These are phyloP conservation scores for Phytophthora citricola DNA, from an alignment of 352 stramenopile species.

Conservation along the genomic window DNA sequence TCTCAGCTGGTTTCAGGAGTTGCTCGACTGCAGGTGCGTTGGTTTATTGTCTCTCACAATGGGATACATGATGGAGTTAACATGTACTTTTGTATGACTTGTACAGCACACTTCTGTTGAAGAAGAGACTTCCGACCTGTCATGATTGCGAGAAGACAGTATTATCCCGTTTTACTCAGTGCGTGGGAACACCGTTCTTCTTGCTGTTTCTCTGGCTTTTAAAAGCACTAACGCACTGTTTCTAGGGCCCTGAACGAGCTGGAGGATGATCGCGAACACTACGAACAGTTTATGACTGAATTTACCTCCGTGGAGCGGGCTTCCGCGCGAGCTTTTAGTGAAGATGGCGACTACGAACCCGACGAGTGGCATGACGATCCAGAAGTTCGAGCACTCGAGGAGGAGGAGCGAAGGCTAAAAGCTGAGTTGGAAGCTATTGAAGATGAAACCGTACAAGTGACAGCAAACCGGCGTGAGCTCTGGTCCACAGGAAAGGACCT, in stretches of 20 bases:
- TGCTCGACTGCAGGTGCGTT: conserved; percentile 78
- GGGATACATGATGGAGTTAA: conserved; percentile 1
- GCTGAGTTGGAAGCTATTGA: conserved; percentile 66
- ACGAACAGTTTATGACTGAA: conserved; percentile 61
- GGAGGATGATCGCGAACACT: conserved; percentile 57
- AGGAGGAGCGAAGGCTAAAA: conserved; percentile 65
- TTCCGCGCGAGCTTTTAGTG: conserved; percentile 22
- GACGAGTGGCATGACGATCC: conserved; percentile 54
- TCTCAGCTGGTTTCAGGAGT: conserved; percentile 84
- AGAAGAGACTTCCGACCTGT: conserved; percentile 79
- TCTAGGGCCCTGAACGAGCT: conserved; percentile 51
- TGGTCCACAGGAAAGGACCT: conserved; percentile 80
- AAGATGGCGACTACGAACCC: conserved; percentile 37
- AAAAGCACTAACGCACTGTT: conserved; percentile 8
- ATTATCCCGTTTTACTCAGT: conserved; percentile 64
- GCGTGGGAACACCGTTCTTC: conserved; percentile 12
- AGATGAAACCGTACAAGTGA: conserved; percentile 58
- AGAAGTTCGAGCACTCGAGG: conserved; percentile 60
- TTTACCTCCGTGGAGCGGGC: conserved; percentile 45
- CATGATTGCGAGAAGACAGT: conserved; percentile 72
- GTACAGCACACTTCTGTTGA: conserved; percentile 60
- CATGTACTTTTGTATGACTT: background rate
- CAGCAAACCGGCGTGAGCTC: conserved; percentile 65
- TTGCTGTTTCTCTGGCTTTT: no score
- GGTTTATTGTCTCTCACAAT: background rate